A percentile compares a stretch with the other conserved stretches of the same genome.
phyloP scores from a whole-genome alignment of 2,329 filamentous ascomycete species.

The Beauveria varroae region DNA sequence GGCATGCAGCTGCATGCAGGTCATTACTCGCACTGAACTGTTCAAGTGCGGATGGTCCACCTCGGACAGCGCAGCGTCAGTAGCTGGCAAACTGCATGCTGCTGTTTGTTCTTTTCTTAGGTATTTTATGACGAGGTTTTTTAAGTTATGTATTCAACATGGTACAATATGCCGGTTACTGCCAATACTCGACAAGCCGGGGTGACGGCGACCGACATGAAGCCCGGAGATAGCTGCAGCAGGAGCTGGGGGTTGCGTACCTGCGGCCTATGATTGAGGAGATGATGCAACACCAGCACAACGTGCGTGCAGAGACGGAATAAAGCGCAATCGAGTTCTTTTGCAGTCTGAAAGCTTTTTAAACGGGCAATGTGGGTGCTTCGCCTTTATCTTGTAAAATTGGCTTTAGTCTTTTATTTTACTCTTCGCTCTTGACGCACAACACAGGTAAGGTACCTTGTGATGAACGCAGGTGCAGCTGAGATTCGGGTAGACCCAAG shows the following conservation, averaged over 20 bases:
- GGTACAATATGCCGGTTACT: background rate
- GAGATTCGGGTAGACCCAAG: background rate
- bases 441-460: background rate
- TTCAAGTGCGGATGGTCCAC: background rate
- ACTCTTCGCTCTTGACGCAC: background rate
- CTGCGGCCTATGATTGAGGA: background rate
- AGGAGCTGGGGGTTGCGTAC: background rate
- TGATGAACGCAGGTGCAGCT: background rate
- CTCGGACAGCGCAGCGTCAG: background rate
- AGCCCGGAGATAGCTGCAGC: background rate
- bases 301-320: background rate
- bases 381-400: background rate
- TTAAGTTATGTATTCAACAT: background rate
- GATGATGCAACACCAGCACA: background rate
- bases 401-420: background rate
- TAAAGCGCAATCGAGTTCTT: background rate
- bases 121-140: background rate
- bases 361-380: background rate
- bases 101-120: background rate
- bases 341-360: background rate
- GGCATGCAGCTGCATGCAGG: slow-evolving; percentile 4
- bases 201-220: background rate
- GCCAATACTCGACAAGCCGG: background rate
- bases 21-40: slow-evolving; percentile 10
- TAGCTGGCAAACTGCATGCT: no score